These are phyloP conservation scores for Termitomyces bulborhizus DNA, from an alignment of 768 basidiomycete species.

Conservation along the genomic window DNA sequence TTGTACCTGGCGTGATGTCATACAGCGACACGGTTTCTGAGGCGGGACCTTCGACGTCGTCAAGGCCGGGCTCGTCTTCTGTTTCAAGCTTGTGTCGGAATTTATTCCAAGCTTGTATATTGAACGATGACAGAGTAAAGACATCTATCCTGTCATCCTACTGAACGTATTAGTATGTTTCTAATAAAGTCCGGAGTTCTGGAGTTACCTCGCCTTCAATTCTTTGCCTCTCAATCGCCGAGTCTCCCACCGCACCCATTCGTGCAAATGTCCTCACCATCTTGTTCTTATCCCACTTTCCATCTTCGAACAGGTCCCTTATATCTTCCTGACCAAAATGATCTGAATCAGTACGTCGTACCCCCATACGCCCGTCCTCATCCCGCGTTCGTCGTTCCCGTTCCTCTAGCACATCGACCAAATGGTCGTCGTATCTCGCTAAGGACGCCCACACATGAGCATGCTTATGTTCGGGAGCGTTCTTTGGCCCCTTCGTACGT, in stretches of 20 bases:
- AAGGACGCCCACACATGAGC: slow-evolving; percentile 64
- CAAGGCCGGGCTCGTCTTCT: slow-evolving; percentile 13
- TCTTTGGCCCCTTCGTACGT: slow-evolving; percentile 32
- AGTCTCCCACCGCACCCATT: slow-evolving; percentile 36
- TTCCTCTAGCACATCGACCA: slow-evolving; percentile 56
- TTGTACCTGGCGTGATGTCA: slow-evolving; percentile 25
- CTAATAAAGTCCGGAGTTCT: background rate
- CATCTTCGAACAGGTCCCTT: slow-evolving; percentile 39
- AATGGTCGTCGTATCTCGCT: slow-evolving; percentile 71
- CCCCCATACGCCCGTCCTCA: slow-evolving; percentile 29
- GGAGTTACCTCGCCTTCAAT: slow-evolving; percentile 26
- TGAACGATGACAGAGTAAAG: slow-evolving; percentile 41
- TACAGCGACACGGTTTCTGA: slow-evolving; percentile 41
- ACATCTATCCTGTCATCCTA: slow-evolving; percentile 37
- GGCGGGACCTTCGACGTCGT: slow-evolving; percentile 20
- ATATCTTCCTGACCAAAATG: slow-evolving; percentile 30
- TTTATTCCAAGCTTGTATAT: slow-evolving; percentile 35
- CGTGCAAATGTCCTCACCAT: slow-evolving; percentile 76
- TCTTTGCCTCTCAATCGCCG: slow-evolving; percentile 20
- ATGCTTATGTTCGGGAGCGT: slow-evolving; percentile 14
- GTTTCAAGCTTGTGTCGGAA: slow-evolving; percentile 29
- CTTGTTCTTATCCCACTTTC: slow-evolving; percentile 66
- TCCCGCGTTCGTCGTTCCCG: slow-evolving; percentile 55
- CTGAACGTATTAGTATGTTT: background rate
- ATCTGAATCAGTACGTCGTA: slow-evolving; percentile 27